Evolutionary conservation across 1,139 yeast genomes (phyloP).

Genomic region (Geotrichum phurueaensis): DNA sequence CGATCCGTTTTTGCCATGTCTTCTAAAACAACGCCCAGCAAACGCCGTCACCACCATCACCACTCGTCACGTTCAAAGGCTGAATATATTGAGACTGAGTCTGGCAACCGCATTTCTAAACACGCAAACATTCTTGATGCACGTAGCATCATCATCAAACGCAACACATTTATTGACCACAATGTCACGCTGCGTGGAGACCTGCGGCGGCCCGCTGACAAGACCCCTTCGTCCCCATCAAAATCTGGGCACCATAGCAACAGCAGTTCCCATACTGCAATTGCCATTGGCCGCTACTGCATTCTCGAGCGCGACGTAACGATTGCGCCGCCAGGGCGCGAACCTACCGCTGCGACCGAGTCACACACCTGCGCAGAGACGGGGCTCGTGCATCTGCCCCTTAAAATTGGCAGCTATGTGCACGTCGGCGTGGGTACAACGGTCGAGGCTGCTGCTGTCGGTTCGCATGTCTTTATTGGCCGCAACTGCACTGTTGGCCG

Average conservation of each 20-base stretch:
- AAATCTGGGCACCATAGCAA: not conserved
- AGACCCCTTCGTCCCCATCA: constrained; percentile 12
- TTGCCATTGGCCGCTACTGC: constrained; percentile 51
- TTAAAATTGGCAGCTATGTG: constrained; percentile 55
- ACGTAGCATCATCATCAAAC: not conserved
- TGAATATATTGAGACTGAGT: constrained; percentile 33
- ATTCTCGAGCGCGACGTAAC: constrained; percentile 27
- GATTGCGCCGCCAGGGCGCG: constrained; percentile 22
- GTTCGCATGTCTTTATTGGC: constrained; percentile 50
- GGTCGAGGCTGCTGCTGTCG: constrained; percentile 41
- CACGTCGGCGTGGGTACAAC: constrained; percentile 44
- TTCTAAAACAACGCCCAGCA: not conserved
- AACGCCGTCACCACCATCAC: not conserved
- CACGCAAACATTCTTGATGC: constrained; percentile 38
- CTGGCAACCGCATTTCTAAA: constrained; percentile 55
- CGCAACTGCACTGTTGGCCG: constrained; percentile 51
- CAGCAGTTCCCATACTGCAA: constrained; percentile 32
- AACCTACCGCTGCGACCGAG: constrained; percentile 22
- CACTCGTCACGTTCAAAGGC: not conserved
- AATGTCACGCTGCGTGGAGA: constrained; percentile 41
- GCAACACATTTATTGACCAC: constrained; percentile 34
- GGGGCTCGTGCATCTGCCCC: constrained; percentile 30
- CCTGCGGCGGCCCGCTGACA: constrained; percentile 31
- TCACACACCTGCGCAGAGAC: constrained; percentile 16
- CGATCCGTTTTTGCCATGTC: not conserved